Evolutionary conservation across 805 yeast genomes (phyloP).

Genomic region (Pichia exigua): DNA sequence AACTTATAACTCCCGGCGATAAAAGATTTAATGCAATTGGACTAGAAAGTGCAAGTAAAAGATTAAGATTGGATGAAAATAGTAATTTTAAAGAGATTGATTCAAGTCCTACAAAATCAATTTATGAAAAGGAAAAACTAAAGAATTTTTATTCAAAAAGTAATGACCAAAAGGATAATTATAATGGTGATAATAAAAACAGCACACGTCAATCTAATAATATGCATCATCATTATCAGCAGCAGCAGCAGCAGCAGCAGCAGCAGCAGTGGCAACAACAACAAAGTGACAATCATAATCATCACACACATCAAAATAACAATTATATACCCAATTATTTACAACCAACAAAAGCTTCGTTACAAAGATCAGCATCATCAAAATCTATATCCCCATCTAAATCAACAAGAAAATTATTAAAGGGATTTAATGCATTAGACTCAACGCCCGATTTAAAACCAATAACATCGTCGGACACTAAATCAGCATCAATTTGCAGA

Average conservation of each 20-base stretch:
- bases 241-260: too few relatives aligned
- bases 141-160: conserved; percentile 8
- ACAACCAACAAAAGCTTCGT: conserved; percentile 18
- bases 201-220: not conserved
- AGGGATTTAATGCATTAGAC: not conserved
- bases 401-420: conserved; percentile 6
- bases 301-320: not conserved
- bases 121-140: conserved; percentile 17
- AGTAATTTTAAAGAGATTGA: conserved; percentile 20
- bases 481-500: not conserved
- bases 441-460: conserved; percentile 2
- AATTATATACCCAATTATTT: conserved; percentile 15
- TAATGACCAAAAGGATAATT: not conserved
- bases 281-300: too few relatives aligned
- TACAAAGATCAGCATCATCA: conserved; percentile 10
- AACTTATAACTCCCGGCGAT: conserved; percentile 18
- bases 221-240: too few relatives aligned
- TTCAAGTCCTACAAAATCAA: conserved; percentile 26
- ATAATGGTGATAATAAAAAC: not conserved
- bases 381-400: conserved; percentile 8
- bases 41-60: conserved; percentile 26
- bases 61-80: conserved; percentile 20
- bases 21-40: conserved; percentile 18
- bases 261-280: too few relatives aligned
- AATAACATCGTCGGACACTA: not conserved